phyloP scores from a whole-genome alignment of 345 rosid genomes.

The Raphanus sativus region DNA sequence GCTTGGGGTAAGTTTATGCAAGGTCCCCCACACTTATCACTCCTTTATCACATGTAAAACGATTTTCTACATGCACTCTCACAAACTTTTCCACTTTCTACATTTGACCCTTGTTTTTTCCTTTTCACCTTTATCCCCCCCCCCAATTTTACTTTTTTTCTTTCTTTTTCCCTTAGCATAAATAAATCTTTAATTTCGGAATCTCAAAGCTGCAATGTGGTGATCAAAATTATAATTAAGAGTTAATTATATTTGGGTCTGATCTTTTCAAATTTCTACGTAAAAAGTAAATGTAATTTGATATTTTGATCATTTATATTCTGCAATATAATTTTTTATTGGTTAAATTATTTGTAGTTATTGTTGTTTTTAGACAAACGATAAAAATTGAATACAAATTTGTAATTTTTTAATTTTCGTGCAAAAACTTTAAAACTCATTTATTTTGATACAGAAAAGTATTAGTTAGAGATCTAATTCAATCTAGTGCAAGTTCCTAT shows the following conservation, averaged over 20 bases:
- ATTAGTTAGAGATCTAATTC: neutral
- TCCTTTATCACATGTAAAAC: neutral
- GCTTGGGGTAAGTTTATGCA: slow-evolving; percentile 7
- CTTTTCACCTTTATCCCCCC: neutral
- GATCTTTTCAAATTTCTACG: too few species aligned
- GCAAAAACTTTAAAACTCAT: too few species aligned
- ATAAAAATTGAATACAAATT: too few species aligned
- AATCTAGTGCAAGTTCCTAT: neutral
- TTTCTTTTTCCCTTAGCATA: neutral
- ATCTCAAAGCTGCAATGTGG: neutral
- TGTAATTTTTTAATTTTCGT: too few species aligned
- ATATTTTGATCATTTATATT: too few species aligned
- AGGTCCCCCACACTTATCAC: slow-evolving; percentile 13
- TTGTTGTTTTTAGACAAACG: too few species aligned
- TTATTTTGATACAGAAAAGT: too few species aligned
- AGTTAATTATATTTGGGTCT: neutral
- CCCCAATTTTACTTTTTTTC: neutral
- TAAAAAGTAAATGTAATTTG: too few species aligned
- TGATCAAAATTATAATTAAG: neutral
- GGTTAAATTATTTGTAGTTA: too few species aligned
- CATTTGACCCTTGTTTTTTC: slow-evolving; percentile 13
- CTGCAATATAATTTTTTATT: too few species aligned
- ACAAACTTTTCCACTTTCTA: slow-evolving; percentile 9
- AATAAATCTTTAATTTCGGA: neutral
- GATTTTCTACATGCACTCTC: slow-evolving; percentile 1